Evolutionary conservation across 169 alveolate genomes (phyloP), one percentile per base, ranked within the genome.

Genomic region (Eimeria necatrix): DNA sequence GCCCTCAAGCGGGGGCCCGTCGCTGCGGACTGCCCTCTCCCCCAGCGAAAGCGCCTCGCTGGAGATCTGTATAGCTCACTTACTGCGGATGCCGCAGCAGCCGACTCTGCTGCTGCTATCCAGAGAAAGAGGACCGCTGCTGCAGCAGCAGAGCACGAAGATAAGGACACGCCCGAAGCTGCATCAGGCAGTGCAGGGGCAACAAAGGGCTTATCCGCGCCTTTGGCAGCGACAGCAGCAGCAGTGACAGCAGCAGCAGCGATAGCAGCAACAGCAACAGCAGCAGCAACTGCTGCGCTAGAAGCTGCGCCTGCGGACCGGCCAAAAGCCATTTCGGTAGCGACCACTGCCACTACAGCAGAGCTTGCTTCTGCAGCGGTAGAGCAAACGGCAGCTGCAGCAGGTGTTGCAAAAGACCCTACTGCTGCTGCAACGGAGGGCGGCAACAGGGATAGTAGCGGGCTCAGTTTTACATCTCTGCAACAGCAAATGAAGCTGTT

Each of bases 351-450:
- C 41, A 9, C 74, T 61, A 26, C 74, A 10, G n/a, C 74, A 16
- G 22, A 61, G 24, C 10, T n/a, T 61, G 7, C 1, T 16, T 61
- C 18, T 61, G 41, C 74, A 14, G 18, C 74, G 74, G 10, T 61
- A 7, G 74, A n/a, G 7, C 41, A n/a, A 61, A 26, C 18, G n/a
- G 74, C 4, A 20, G 74, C 74, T 10, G 74, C 74, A 61, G 74
- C 74, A 61, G 74, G 74, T 61, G 74, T 26, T 61, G 74, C 74
- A 61, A 16, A n/a, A 61, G 74, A n/a, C 18, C 74, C 74, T 32
- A 18, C 83, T 71, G 53, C 83, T 71, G 51, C 83, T 22, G 49
- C 83, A 22, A 53, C 83, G 24, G 52, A 5, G 51, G 83, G 24
- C 83, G 24, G 52, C 83, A 8, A 48, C 46, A 71, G 53, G n/a